phyloP scores from a whole-genome alignment of 441 rosid genomes.

The Oxalis stricta region DNA sequence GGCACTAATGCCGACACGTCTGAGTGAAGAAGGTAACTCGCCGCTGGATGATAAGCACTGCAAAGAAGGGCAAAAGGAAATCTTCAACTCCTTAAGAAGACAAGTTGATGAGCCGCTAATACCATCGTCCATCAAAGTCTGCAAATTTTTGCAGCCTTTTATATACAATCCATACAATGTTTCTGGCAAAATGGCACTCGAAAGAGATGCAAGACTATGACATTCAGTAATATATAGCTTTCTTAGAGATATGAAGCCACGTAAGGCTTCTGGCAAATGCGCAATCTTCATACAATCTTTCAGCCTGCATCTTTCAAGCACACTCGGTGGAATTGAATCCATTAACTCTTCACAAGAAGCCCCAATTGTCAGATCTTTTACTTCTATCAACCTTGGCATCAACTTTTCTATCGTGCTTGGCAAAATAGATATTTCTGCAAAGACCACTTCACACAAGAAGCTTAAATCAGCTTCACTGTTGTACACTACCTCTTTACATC shows the following conservation, averaged over 20 bases:
- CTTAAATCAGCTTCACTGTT: background rate
- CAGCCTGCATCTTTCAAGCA: background rate
- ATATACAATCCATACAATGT: background rate
- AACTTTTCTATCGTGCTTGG: background rate
- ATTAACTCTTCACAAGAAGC: too few species aligned
- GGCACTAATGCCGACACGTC: background rate
- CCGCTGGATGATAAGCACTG: background rate
- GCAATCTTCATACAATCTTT: background rate
- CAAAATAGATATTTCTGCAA: background rate
- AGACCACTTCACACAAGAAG: background rate
- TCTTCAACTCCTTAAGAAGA: slow-evolving; percentile 1
- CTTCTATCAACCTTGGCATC: background rate
- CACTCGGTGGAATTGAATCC: too few species aligned
- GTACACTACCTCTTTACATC: background rate
- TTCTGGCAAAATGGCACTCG: background rate
- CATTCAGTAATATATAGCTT: background rate
- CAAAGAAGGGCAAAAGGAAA: background rate
- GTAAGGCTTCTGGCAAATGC: background rate
- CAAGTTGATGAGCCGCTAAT: background rate
- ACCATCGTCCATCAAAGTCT: background rate
- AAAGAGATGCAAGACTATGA: background rate
- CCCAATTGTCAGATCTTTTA: background rate
- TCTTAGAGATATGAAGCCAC: background rate
- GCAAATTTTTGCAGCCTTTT: background rate
- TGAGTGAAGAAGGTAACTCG: background rate